A percentile compares a stretch with the other conserved stretches of the same genome.
These are phyloP conservation scores for Geotrichum phurueaensis DNA, from an alignment of 1,139 yeast genomes.

Conservation along the genomic window DNA sequence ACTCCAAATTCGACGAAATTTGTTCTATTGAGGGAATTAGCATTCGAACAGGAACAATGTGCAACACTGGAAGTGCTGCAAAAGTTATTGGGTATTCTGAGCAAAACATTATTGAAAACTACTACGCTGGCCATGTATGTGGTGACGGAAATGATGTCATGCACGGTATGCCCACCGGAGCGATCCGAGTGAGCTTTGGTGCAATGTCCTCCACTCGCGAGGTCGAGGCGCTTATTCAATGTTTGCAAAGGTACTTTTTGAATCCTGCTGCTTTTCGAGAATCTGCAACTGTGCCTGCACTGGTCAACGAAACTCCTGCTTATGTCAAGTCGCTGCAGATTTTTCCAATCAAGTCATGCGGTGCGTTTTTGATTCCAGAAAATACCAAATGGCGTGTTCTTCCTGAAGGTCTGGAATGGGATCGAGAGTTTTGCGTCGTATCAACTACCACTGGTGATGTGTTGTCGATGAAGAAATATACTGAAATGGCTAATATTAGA, in stretches of 20 bases:
- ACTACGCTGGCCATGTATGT: slow-evolving; percentile 37
- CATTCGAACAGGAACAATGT: slow-evolving; percentile 40
- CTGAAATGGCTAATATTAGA: slow-evolving; percentile 34
- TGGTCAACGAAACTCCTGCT: background rate
- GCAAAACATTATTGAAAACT: slow-evolving; percentile 31
- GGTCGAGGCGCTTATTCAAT: slow-evolving; percentile 30
- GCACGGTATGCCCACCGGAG: slow-evolving; percentile 39
- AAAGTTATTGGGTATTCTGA: slow-evolving; percentile 28
- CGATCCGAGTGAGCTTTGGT: slow-evolving; percentile 39
- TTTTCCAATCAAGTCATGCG: slow-evolving; percentile 43
- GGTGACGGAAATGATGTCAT: slow-evolving; percentile 40
- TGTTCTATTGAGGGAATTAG: slow-evolving; percentile 33
- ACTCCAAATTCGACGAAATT: slow-evolving; percentile 37
- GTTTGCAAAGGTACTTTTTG: slow-evolving; percentile 28
- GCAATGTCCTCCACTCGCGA: slow-evolving; percentile 36
- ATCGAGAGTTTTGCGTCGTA: slow-evolving; percentile 38
- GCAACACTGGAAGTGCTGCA: slow-evolving; percentile 39
- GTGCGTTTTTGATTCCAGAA: slow-evolving; percentile 31
- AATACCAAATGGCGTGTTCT: slow-evolving; percentile 31
- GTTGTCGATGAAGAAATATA: slow-evolving; percentile 33
- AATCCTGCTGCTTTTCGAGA: background rate
- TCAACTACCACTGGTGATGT: slow-evolving; percentile 28
- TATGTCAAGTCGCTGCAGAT: slow-evolving; percentile 28
- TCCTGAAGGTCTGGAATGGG: slow-evolving; percentile 35
- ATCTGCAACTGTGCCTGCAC: background rate